These are phyloP conservation scores for Kodamaea arcana DNA, from an alignment of 1,139 yeast genomes.

Conservation along the genomic window DNA sequence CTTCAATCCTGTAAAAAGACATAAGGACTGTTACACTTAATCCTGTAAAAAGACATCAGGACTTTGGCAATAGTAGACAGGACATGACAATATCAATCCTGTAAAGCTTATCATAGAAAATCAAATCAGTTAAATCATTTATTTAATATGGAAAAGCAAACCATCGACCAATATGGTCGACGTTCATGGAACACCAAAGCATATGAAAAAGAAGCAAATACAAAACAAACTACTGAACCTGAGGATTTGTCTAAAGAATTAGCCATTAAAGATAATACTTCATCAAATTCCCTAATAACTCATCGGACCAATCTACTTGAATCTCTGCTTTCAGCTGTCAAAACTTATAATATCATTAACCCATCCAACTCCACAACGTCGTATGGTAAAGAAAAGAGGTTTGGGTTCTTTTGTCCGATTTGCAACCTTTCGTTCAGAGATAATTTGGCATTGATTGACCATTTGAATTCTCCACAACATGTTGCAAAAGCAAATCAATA, in stretches of 20 bases:
- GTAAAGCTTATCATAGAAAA: too few relatives aligned
- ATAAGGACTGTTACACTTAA: too few relatives aligned
- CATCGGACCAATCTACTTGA: constrained; percentile 31
- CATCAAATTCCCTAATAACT: constrained; percentile 22
- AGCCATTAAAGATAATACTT: constrained; percentile 16
- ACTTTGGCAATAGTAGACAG: too few relatives aligned
- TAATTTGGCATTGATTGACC: constrained; percentile 76
- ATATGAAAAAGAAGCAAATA: constrained; percentile 47
- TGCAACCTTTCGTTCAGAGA: constrained; percentile 82
- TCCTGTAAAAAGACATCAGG: too few relatives aligned
- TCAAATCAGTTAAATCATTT: too few relatives aligned
- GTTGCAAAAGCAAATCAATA: constrained; percentile 21
- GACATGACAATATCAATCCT: too few relatives aligned
- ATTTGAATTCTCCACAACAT: constrained; percentile 71
- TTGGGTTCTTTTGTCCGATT: constrained; percentile 79
- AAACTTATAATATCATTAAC: constrained; percentile 31
- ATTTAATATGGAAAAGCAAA: constrained; percentile 13
- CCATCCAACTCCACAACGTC: constrained; percentile 18
- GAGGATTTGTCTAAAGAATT: neutral
- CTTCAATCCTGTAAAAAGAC: too few relatives aligned
- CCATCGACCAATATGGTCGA: constrained; percentile 54
- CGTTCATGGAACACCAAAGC: constrained; percentile 68
- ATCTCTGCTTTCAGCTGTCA: constrained; percentile 32
- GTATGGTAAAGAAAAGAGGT: constrained; percentile 49
- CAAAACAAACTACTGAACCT: constrained; percentile 11